Conservation (phyloP, 2,329 filamentous ascomycete genomes). For the Daldinia sp. region DNA sequence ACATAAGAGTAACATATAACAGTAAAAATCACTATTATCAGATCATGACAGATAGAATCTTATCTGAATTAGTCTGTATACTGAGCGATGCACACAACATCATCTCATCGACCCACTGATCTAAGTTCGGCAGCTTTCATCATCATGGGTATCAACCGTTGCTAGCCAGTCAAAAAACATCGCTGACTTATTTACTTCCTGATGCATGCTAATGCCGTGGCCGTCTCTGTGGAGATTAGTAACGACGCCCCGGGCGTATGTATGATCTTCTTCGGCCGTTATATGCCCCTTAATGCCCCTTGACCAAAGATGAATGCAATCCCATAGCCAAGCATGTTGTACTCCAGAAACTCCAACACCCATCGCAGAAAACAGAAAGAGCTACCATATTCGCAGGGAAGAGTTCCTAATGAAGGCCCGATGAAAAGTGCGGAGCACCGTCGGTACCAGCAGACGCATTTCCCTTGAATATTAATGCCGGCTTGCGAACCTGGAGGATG, state of each 20-base stretch:
- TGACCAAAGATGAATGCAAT: constrained; percentile 28
- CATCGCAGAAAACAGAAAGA: constrained; percentile 18
- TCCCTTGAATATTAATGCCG: background rate
- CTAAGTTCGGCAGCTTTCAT: constrained; percentile 28
- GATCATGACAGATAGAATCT: constrained; percentile 2
- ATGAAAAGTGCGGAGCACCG: constrained; percentile 3
- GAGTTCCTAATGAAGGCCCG: background rate
- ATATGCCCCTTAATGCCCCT: constrained; percentile 21
- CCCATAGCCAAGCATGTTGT: constrained; percentile 23
- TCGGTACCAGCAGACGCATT: background rate
- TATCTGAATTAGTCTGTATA: constrained; percentile 25
- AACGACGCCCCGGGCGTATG: constrained; percentile 26
- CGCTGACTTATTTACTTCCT: constrained; percentile 28
- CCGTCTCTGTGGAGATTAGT: constrained; percentile 23
- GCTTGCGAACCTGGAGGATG: background rate
- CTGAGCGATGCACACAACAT: constrained; percentile 20
- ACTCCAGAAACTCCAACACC: constrained; percentile 31
- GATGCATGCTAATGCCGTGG: constrained; percentile 18
- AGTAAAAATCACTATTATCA: background rate
- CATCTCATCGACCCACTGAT: constrained; percentile 15
- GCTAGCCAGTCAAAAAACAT: constrained; percentile 22
- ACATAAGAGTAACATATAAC: background rate
- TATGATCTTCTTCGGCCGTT: constrained; percentile 31
- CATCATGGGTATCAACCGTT: constrained; percentile 37
- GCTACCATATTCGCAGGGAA: constrained; percentile 19